A percentile compares a stretch with the other conserved stretches of the same genome.
These are phyloP conservation scores for Talaromyces marneffei DNA, from an alignment of 2,329 filamentous ascomycete species.

Conservation along the genomic window DNA sequence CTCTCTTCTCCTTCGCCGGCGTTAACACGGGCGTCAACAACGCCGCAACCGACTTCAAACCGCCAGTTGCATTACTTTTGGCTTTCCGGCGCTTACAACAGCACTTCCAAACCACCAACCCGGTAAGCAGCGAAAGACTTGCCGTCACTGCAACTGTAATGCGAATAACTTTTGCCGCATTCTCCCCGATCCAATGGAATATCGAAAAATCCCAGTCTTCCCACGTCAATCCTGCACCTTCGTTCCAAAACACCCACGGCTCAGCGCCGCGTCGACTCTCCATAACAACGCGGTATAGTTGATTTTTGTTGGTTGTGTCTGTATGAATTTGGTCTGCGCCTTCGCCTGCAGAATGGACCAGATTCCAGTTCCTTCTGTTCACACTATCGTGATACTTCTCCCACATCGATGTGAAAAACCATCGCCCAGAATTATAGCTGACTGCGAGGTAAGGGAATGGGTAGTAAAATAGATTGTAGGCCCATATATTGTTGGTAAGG, in stretches of 20 bases:
- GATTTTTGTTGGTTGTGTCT: neutral
- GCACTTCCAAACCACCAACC: slow-evolving; percentile 7
- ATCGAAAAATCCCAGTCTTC: slow-evolving; percentile 14
- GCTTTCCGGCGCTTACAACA: slow-evolving; percentile 2
- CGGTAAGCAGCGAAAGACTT: neutral
- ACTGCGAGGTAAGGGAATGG: slow-evolving; percentile 12
- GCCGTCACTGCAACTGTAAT: neutral
- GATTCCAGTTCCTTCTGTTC: neutral
- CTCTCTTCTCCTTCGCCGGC: neutral
- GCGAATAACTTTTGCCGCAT: neutral
- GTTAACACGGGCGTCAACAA: neutral
- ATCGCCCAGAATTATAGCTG: slow-evolving; percentile 11
- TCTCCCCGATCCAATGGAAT: slow-evolving; percentile 5
- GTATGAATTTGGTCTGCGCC: neutral
- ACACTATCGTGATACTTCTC: slow-evolving; percentile 13
- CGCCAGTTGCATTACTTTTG: neutral
- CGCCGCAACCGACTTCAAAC: slow-evolving; percentile 2
- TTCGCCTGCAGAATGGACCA: neutral
- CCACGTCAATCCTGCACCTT: slow-evolving; percentile 7
- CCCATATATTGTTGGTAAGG: slow-evolving; percentile 9
- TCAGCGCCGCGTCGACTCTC: slow-evolving; percentile 13
- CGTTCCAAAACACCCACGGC: slow-evolving; percentile 15
- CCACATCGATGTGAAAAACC: slow-evolving; percentile 16
- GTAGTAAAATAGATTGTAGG: slow-evolving; percentile 7
- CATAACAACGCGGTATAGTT: slow-evolving; percentile 14